These are phyloP conservation scores for Trametes cubensis DNA, from an alignment of 768 basidiomycete species.

Conservation along the genomic window DNA sequence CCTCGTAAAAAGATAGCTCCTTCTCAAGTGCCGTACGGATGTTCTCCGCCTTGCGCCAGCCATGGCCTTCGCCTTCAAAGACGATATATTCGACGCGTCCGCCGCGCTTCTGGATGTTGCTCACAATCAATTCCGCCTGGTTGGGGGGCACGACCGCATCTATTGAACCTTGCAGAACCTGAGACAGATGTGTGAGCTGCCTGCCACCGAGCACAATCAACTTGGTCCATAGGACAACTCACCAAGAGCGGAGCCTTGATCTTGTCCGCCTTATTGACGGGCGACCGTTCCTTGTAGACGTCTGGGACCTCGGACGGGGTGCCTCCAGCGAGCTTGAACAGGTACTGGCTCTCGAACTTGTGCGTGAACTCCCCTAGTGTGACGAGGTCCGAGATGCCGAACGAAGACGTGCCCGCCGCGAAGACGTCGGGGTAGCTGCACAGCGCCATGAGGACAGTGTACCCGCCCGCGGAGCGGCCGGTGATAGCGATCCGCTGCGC, in stretches of 20 bases:
- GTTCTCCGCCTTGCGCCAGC: constrained; percentile 58
- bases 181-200: background rate
- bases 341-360: constrained; percentile 67
- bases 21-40: constrained; percentile 55
- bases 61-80: constrained; percentile 69
- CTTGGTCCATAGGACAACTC: constrained; percentile 32
- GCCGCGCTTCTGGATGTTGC: constrained; percentile 50
- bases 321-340: constrained; percentile 67
- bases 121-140: constrained; percentile 62
- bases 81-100: constrained; percentile 61
- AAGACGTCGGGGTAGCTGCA: constrained; percentile 50
- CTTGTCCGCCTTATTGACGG: constrained; percentile 60
- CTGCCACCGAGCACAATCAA: no score
- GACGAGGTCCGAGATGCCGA: constrained; percentile 67
- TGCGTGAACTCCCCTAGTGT: constrained; percentile 65
- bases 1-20: constrained; percentile 57
- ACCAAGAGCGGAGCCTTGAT: constrained; percentile 70
- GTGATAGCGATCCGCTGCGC: constrained; percentile 64
- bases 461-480: constrained; percentile 76
- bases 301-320: constrained; percentile 53
- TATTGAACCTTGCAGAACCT: constrained; percentile 71
- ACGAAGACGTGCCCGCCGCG: constrained; percentile 65
- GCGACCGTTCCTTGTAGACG: constrained; percentile 61
- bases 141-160: constrained; percentile 69
- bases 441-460: constrained; percentile 58